Evolutionary conservation across 768 basidiomycete genomes (phyloP).

Genomic region (Cubamyces sp.): DNA sequence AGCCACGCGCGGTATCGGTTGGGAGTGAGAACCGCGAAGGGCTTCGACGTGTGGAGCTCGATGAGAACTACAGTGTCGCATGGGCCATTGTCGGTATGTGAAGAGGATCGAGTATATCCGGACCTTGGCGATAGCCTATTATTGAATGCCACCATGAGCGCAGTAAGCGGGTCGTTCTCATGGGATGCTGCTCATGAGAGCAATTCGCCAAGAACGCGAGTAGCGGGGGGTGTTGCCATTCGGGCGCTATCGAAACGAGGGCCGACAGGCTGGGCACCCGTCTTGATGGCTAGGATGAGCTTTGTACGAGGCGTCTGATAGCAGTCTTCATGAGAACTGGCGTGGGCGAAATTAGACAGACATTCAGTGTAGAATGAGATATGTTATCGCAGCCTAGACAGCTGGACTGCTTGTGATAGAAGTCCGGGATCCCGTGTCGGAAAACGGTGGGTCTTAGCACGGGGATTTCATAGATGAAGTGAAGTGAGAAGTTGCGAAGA

Average conservation of each 20-base stretch:
- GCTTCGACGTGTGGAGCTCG: conserved; percentile 14
- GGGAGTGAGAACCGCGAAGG: conserved; percentile 1
- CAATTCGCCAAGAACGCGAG: neutral
- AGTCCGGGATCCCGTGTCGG: too few species aligned
- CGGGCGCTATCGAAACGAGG: neutral
- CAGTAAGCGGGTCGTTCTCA: neutral
- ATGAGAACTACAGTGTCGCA: neutral
- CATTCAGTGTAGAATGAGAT: neutral
- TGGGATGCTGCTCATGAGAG: conserved; percentile 3
- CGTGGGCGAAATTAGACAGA: neutral
- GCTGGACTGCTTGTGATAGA: too few species aligned
- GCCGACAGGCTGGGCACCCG: neutral
- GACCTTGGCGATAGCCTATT: neutral
- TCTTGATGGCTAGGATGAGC: neutral
- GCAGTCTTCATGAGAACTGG: neutral
- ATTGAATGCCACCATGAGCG: neutral
- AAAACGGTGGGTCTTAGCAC: too few species aligned
- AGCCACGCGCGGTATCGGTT: neutral
- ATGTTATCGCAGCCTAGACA: neutral
- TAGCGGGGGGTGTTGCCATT: neutral
- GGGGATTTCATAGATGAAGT: too few species aligned
- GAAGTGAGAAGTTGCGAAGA: too few species aligned
- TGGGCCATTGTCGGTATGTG: conserved; percentile 17
- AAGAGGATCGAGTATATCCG: conserved; percentile 4
- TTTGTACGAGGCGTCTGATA: neutral